Percentiles rank a stretch among this genome's conserved stretches.
Evolutionary conservation across 2,329 filamentous ascomycete genomes (phyloP).

Genomic region (Fusarium decemcellulare): DNA sequence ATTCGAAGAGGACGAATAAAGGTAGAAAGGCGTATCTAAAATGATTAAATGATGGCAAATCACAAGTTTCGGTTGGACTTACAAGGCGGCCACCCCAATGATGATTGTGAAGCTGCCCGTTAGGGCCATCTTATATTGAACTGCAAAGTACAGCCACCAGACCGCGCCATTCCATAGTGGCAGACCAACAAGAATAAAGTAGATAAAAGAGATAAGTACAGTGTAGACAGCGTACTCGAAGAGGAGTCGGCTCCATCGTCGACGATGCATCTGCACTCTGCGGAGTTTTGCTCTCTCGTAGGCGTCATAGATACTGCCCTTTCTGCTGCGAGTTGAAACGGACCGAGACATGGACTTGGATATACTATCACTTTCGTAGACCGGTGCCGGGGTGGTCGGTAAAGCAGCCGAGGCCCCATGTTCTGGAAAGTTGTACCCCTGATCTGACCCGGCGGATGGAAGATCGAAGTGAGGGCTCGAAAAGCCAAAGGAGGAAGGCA

Average conservation of each 20-base stretch:
- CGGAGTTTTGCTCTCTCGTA: constrained; percentile 20
- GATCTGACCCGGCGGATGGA: neutral
- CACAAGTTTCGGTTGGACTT: neutral
- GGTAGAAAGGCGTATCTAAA: constrained; percentile 15
- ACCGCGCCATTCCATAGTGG: constrained; percentile 22
- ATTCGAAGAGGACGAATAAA: constrained; percentile 11
- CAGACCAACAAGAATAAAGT: constrained; percentile 20
- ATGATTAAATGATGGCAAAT: neutral
- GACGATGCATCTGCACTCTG: constrained; percentile 6
- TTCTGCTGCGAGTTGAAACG: constrained; percentile 7
- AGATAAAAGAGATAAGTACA: constrained; percentile 17
- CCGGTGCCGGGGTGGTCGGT: neutral
- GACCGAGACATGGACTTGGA: constrained; percentile 7
- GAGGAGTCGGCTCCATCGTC: constrained; percentile 13
- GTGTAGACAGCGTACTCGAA: constrained; percentile 15
- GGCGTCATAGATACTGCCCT: constrained; percentile 19
- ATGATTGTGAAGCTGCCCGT: constrained; percentile 8
- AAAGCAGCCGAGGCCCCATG: neutral
- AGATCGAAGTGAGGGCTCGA: neutral
- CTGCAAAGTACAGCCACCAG: constrained; percentile 14
- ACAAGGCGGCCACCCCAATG: constrained; percentile 14
- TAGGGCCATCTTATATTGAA: constrained; percentile 7
- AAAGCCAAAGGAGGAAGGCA: constrained; percentile 9
- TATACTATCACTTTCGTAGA: neutral
- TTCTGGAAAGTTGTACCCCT: neutral